phyloP scores from a whole-genome alignment of 352 stramenopile species.

The Globisporangium irregulare region DNA sequence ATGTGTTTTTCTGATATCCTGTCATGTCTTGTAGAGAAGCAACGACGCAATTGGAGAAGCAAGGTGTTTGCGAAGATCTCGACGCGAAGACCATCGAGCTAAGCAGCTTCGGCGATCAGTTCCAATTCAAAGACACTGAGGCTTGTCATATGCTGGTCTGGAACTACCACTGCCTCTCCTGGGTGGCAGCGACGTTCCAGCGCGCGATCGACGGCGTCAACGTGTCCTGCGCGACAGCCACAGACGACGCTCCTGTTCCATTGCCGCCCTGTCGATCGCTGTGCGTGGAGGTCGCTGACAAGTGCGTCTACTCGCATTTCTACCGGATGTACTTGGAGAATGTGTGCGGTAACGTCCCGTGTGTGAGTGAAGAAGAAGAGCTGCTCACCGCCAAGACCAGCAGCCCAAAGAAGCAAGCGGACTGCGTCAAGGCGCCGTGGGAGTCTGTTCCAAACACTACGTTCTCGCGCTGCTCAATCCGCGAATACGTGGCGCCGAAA shows the following conservation, averaged over 20 bases:
- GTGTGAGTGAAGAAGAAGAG: slow-evolving; percentile 52
- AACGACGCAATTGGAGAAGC: slow-evolving; percentile 59
- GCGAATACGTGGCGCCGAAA: slow-evolving; percentile 36
- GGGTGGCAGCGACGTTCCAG: slow-evolving; percentile 48
- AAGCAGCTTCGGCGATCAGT: slow-evolving; percentile 46
- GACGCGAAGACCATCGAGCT: slow-evolving; percentile 58
- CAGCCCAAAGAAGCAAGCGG: slow-evolving; percentile 29
- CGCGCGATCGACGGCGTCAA: slow-evolving; percentile 30
- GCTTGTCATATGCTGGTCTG: slow-evolving; percentile 59
- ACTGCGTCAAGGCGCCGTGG: slow-evolving; percentile 50
- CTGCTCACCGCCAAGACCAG: slow-evolving; percentile 25
- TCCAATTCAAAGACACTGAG: slow-evolving; percentile 70
- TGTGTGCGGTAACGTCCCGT: slow-evolving; percentile 62
- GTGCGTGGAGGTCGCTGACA: slow-evolving; percentile 74
- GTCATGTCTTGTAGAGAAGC: slow-evolving; percentile 29
- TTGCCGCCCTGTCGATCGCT: slow-evolving; percentile 65
- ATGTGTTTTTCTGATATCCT: neutral
- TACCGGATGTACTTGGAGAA: slow-evolving; percentile 63
- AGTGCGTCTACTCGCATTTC: slow-evolving; percentile 72
- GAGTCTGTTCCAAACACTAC: slow-evolving; percentile 41
- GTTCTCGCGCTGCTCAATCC: slow-evolving; percentile 60
- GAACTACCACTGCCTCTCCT: slow-evolving; percentile 77
- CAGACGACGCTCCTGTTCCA: slow-evolving; percentile 18
- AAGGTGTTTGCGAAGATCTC: slow-evolving; percentile 72
- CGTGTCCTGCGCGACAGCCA: slow-evolving; percentile 33